These are phyloP conservation scores for Chrysoporthe austroafricana DNA, from an alignment of 2,329 filamentous ascomycete genomes.

Conservation along the genomic window DNA sequence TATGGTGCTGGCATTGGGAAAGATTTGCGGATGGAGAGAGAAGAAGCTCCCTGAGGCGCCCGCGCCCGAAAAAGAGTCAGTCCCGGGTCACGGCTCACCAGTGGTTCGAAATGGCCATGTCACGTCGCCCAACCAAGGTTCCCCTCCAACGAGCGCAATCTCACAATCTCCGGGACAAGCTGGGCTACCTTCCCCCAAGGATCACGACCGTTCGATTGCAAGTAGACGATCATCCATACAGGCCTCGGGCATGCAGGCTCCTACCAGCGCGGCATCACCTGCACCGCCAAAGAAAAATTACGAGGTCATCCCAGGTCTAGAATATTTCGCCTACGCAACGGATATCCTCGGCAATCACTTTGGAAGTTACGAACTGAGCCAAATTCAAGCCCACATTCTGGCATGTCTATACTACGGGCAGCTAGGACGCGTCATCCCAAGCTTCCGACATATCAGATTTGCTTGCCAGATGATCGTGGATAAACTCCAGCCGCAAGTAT, in stretches of 20 bases:
- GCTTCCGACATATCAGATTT: conserved; percentile 65
- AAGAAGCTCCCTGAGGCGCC: conserved; percentile 52
- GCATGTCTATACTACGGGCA: conserved; percentile 90
- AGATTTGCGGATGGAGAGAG: conserved; percentile 67
- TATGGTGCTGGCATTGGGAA: conserved; percentile 82
- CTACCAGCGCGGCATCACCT: conserved; percentile 35
- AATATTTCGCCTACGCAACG: conserved; percentile 85
- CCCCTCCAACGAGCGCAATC: conserved; percentile 51
- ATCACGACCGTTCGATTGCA: conserved; percentile 49
- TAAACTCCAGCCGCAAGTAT: conserved; percentile 72
- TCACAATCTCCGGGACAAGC: conserved; percentile 48
- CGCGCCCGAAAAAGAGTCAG: conserved; percentile 48
- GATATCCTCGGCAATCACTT: conserved; percentile 84
- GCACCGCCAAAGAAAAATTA: conserved; percentile 60
- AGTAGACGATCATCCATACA: conserved; percentile 59
- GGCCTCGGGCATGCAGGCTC: conserved; percentile 20
- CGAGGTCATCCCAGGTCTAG: conserved; percentile 84
- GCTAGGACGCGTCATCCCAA: conserved; percentile 83
- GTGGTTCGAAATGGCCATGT: conserved; percentile 54
- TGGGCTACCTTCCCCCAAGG: conserved; percentile 56
- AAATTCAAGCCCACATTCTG: conserved; percentile 83
- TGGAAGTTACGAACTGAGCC: conserved; percentile 77
- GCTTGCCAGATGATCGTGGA: conserved; percentile 66
- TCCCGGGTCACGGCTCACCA: conserved; percentile 42
- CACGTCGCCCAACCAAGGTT: conserved; percentile 58